These are phyloP conservation scores for Breynia disticha DNA, from an alignment of 441 rosid genomes.

Conservation along the genomic window DNA sequence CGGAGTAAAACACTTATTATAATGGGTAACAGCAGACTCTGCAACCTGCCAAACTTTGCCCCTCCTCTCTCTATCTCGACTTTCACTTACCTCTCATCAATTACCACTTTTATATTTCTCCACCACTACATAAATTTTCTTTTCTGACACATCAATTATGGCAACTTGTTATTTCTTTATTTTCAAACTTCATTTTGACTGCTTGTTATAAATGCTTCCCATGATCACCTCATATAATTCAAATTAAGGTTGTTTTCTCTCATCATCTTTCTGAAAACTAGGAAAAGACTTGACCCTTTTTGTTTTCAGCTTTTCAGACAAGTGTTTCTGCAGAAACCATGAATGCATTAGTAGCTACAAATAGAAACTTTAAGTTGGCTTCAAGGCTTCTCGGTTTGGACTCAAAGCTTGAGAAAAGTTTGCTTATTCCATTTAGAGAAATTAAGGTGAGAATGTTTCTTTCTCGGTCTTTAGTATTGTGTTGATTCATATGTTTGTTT, in stretches of 20 bases:
- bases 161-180: neutral
- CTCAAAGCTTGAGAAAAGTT: conserved; percentile 76
- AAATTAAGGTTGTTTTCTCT: conserved; percentile 5
- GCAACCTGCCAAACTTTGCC: too few species aligned
- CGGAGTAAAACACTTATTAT: too few species aligned
- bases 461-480: neutral
- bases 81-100: too few species aligned
- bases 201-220: neutral
- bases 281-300: too few species aligned
- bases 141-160: too few species aligned
- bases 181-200: neutral
- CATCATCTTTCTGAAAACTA: neutral
- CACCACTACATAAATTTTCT: too few species aligned
- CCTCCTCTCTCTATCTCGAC: too few species aligned
- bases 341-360: conserved; percentile 86
- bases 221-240: conserved; percentile 6
- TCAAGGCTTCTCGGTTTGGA: conserved; percentile 70
- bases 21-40: too few species aligned
- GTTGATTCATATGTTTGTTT: neutral
- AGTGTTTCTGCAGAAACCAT: conserved; percentile 22
- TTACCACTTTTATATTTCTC: too few species aligned
- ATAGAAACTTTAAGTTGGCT: conserved; percentile 77
- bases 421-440: conserved; percentile 81
- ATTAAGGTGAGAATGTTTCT: conserved; percentile 46
- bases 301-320: too few species aligned